Percentiles rank a stretch among this genome's conserved stretches.
phyloP scores from a whole-genome alignment of 495 filamentous ascomycete genomes.

The Glutinoglossum americanum region DNA sequence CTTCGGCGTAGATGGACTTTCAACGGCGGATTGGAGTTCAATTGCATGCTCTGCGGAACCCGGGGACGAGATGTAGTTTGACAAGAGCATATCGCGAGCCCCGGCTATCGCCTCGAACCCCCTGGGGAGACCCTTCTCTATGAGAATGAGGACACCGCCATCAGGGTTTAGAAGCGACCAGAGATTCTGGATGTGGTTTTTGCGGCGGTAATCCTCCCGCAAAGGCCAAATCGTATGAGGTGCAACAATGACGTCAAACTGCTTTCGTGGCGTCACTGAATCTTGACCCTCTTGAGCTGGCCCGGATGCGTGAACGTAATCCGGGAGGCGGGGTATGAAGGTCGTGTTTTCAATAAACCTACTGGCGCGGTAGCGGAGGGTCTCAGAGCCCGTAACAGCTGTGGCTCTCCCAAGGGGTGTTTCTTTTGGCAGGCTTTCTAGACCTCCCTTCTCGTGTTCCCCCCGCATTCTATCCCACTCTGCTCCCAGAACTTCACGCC shows the following conservation, averaged over 20 bases:
- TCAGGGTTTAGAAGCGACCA: constrained; percentile 71
- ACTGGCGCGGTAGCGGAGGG: constrained; percentile 55
- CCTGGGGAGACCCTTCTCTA: constrained; percentile 79
- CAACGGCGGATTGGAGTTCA: background rate
- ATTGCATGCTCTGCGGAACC: constrained; percentile 19
- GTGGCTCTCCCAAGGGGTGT: constrained; percentile 36
- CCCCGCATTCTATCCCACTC: constrained; percentile 35
- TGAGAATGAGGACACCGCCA: constrained; percentile 66
- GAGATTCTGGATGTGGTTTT: constrained; percentile 57
- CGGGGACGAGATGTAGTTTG: constrained; percentile 48
- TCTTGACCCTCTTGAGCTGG: constrained; percentile 21
- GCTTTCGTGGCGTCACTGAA: constrained; percentile 36
- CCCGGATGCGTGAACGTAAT: constrained; percentile 44
- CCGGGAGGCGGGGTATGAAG: constrained; percentile 82
- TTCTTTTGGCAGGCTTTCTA: constrained; percentile 18
- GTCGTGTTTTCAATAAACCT: constrained; percentile 67
- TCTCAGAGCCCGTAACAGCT: constrained; percentile 37
- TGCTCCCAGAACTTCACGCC: constrained; percentile 59
- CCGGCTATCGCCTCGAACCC: constrained; percentile 84
- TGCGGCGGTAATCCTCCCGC: constrained; percentile 50
- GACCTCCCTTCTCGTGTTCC: constrained; percentile 24
- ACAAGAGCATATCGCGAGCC: constrained; percentile 53
- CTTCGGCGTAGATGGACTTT: constrained; percentile 23
- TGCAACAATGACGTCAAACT: constrained; percentile 77
- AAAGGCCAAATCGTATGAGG: constrained; percentile 61